Conservation (phyloP, 148 eudicot genomes). For the Diospyros lotus region DNA sequence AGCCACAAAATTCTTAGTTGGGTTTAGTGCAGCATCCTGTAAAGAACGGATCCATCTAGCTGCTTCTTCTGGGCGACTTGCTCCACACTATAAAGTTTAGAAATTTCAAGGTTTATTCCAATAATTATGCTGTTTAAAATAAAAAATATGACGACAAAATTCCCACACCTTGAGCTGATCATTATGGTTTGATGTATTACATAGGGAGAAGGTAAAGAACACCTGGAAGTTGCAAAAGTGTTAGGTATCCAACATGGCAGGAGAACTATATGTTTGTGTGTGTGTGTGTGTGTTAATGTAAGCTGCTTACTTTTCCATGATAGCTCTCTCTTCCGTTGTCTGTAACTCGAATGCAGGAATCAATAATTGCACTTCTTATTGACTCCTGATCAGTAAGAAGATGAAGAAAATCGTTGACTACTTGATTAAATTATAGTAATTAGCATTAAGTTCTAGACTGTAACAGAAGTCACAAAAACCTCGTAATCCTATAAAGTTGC, state of each 20-base stretch:
- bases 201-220: slow-evolving; percentile 61
- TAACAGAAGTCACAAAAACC: background rate
- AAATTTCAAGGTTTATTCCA: background rate
- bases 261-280: background rate
- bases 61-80: slow-evolving; percentile 66
- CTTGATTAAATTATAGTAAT: background rate
- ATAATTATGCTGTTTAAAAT: background rate
- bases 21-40: slow-evolving; percentile 43
- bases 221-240: slow-evolving; percentile 35
- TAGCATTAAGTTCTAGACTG: background rate
- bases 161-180: slow-evolving; percentile 65
- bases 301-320: slow-evolving; percentile 46
- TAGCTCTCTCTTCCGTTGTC: slow-evolving; percentile 64
- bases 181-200: slow-evolving; percentile 54
- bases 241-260: background rate
- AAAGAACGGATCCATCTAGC: slow-evolving; percentile 62
- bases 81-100: slow-evolving; percentile 47
- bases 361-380: slow-evolving; percentile 61
- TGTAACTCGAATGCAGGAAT: slow-evolving; percentile 63
- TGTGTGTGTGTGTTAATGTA: background rate
- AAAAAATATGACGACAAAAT: slow-evolving; percentile 7
- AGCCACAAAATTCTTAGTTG: slow-evolving; percentile 27
- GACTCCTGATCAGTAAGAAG: slow-evolving; percentile 42
- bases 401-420: background rate
- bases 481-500: background rate